phyloP scores from a whole-genome alignment of 2,329 filamentous ascomycete genomes.

The Lachnellula occidentalis region DNA sequence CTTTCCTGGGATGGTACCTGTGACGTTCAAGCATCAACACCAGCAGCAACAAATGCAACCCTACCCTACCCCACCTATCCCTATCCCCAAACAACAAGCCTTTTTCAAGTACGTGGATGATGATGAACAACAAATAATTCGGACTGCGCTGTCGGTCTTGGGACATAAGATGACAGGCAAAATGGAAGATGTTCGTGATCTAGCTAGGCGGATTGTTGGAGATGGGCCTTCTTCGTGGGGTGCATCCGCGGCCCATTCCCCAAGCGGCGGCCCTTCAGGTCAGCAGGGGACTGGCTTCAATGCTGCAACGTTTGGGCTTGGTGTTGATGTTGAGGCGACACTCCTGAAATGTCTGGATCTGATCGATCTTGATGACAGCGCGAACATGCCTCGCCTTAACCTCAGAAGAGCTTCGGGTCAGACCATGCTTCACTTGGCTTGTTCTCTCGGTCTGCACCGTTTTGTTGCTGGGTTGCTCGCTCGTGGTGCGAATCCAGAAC shows the following conservation, averaged over 20 bases:
- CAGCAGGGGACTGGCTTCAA: conserved; percentile 39
- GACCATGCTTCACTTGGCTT: conserved; percentile 75
- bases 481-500: conserved; percentile 70
- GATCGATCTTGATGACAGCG: conserved; percentile 71
- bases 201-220: conserved; percentile 56
- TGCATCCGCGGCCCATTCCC: conserved; percentile 37
- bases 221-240: conserved; percentile 45
- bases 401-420: conserved; percentile 62
- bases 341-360: conserved; percentile 72
- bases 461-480: conserved; percentile 73
- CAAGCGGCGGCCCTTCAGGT: conserved; percentile 40
- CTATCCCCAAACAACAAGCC: conserved; percentile 43
- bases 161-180: conserved; percentile 60
- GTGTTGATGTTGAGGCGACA: conserved; percentile 31
- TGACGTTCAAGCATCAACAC: conserved; percentile 51
- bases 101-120: conserved; percentile 72
- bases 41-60: conserved; percentile 41
- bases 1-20: conserved; percentile 52
- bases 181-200: conserved; percentile 54
- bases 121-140: conserved; percentile 62
- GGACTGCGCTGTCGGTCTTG: conserved; percentile 60
- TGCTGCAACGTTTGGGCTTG: conserved; percentile 31
- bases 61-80: conserved; percentile 38
- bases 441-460: conserved; percentile 66
- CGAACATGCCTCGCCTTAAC: conserved; percentile 62